Conservation (phyloP, 495 filamentous ascomycete species). For the Halenospora varia region DNA sequence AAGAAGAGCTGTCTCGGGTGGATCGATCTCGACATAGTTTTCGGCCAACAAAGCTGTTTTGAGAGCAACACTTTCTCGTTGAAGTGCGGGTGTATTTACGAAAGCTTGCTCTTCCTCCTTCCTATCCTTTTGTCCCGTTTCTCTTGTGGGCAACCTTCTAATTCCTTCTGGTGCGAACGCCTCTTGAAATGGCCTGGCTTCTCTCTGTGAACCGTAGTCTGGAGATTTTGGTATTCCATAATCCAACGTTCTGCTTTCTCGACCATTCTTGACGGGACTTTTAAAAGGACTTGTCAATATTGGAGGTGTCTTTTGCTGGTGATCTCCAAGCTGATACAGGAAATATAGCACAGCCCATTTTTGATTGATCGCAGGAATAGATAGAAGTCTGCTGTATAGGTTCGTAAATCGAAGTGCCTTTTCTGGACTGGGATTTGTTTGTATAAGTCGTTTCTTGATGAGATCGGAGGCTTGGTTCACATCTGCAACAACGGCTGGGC, state of each 20-base stretch:
- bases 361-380: slow-evolving; percentile 84
- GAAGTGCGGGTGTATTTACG: slow-evolving; percentile 14
- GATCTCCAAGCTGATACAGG: slow-evolving; percentile 73
- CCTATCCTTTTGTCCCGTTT: slow-evolving; percentile 22
- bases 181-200: slow-evolving; percentile 43
- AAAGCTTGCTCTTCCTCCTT: slow-evolving; percentile 22
- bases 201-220: slow-evolving; percentile 24
- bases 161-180: slow-evolving; percentile 53
- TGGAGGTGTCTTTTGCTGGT: slow-evolving; percentile 24
- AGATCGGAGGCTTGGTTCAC: slow-evolving; percentile 88
- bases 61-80: slow-evolving; percentile 38
- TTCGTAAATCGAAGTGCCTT: slow-evolving; percentile 86
- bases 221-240: slow-evolving; percentile 15
- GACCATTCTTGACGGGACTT: slow-evolving; percentile 19
- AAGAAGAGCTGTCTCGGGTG: slow-evolving; percentile 70
- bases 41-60: slow-evolving; percentile 48
- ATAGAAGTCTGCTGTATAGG: slow-evolving; percentile 79
- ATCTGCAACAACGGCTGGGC: slow-evolving; percentile 32
- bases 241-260: slow-evolving; percentile 7
- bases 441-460: slow-evolving; percentile 81
- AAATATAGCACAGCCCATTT: slow-evolving; percentile 97
- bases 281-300: slow-evolving; percentile 26
- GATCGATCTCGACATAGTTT: slow-evolving; percentile 46
- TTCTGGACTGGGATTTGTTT: slow-evolving; percentile 69
- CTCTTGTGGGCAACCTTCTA: slow-evolving; percentile 16